A percentile compares a stretch with the other conserved stretches of the same genome.
Evolutionary conservation across 108 stramenopile species (phyloP).

Genomic region (Cyclotella sp.): DNA sequence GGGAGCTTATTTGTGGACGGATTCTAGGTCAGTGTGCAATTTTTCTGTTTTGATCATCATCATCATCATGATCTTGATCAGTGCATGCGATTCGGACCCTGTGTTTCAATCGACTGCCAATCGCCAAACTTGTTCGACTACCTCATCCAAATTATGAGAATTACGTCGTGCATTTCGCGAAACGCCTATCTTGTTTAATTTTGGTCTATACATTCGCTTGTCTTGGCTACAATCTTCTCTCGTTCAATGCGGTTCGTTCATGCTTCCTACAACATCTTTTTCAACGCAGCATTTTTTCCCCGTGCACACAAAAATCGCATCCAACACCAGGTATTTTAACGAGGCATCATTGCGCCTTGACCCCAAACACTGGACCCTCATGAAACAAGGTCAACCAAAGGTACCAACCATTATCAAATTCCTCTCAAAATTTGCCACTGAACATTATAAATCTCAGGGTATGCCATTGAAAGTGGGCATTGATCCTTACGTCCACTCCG

Average conservation of each 20-base stretch:
- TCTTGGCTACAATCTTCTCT: no score
- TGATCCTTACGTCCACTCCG: conserved; percentile 83
- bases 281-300: background rate
- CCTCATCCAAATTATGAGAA: no score
- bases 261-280: background rate
- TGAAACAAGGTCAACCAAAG: conserved; percentile 79
- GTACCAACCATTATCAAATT: conserved; percentile 75
- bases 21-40: conserved; percentile 65
- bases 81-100: no score
- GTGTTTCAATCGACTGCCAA: no score
- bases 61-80: no score
- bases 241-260: background rate
- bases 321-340: conserved; percentile 74
- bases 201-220: no score
- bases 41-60: no score
- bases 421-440: conserved; percentile 56
- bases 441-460: conserved; percentile 39
- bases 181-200: no score
- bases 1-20: conserved; percentile 90
- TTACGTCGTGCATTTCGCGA: no score
- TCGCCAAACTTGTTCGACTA: no score
- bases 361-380: conserved; percentile 73
- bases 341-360: conserved; percentile 89
- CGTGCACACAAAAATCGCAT: background rate
- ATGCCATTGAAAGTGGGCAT: conserved; percentile 69